Conservation (phyloP, 139 green algal species). For the Chloropicon primus region DNA sequence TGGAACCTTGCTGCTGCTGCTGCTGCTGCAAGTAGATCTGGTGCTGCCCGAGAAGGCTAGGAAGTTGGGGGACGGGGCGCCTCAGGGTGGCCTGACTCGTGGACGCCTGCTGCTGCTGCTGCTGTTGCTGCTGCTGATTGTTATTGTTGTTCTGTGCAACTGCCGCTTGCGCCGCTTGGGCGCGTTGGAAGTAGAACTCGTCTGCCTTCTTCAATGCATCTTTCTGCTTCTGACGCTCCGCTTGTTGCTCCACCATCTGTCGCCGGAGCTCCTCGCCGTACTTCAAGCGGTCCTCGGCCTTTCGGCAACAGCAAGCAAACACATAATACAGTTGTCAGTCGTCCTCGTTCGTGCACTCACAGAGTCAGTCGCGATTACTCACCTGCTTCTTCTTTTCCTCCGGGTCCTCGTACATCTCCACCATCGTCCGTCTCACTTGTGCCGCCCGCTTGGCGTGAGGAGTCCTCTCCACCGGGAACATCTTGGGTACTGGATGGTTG, state of each 20-base stretch:
- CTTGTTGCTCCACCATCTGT: not conserved
- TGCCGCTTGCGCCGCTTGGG: not conserved
- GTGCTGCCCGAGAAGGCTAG: not conserved
- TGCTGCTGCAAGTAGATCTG: not conserved
- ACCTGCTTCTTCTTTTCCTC: not conserved
- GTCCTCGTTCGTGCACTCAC: too few relatives aligned
- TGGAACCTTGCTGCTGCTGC: not conserved
- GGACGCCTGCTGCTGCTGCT: not conserved
- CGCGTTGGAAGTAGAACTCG: not conserved
- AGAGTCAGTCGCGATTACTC: too few relatives aligned
- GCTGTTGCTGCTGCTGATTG: not conserved
- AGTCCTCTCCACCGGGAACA: not conserved
- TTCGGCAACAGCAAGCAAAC: not conserved
- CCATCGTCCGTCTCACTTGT: not conserved
- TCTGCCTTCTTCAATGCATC: not conserved
- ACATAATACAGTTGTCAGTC: not conserved
- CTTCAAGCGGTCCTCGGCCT: not conserved
- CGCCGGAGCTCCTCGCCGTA: not conserved
- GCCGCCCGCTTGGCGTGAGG: not conserved
- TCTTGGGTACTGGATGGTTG: too few relatives aligned
- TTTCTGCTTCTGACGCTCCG: not conserved
- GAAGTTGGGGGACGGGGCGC: not conserved
- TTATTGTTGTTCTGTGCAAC: not conserved
- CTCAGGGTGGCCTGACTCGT: not conserved
- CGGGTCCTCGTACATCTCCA: not conserved